Base-by-base conservation (phyloP, 306 rosid genomes). In the Fagus crenata region DNA sequence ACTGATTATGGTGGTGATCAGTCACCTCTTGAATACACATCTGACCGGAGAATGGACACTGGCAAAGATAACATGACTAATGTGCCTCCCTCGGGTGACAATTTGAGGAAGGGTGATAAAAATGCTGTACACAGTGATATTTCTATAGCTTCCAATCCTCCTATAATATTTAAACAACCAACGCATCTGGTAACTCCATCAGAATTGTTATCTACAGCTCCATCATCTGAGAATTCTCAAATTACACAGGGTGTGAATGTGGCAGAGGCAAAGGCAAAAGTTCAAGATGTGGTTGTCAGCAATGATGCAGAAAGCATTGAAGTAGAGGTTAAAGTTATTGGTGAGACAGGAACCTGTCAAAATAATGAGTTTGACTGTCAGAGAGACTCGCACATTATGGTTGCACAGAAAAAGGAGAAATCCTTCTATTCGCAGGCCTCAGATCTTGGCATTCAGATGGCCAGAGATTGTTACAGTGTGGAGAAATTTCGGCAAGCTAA, bases 171-270 rank as follows among this genome's bases (percentile, higher is more conserved):
- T 79, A 84, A 84, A 75, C 90, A 83, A 72, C 90, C 90, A 8
- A 88, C 92, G 2, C 95, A 90, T 83, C 85, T 88, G 82, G 88
- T 90, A 67, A 90, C 95, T 70, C 95, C 95, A 60, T 86, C 92
- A 8, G 90, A 86, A 85, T 81, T 88, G 80, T 81, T 84, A 79
- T 86, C 90, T 22, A 83, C 78, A 73, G 71, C 87, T 81, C 56
- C 86, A 71, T 78, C 90, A 75, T 75, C 92, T 73, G 92, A 87
- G 56, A 84, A 78, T 70, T 78, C 88, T 67, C 80, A 75, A 53
- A 76, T 58, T 74, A 80, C 84, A 80, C 84, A 84, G 75, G 88
- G 84, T 72, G 75, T 78, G 83, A 74, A 53, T 82, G 87, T 63
- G 59, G 53, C 74, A n/a, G 84, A 80, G 51, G 80, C 76, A 31